A percentile compares a stretch with the other conserved stretches of the same genome.
Conservation (phyloP, 192 early-diverging fungal genomes). For the Gonapodya prolifera region DNA sequence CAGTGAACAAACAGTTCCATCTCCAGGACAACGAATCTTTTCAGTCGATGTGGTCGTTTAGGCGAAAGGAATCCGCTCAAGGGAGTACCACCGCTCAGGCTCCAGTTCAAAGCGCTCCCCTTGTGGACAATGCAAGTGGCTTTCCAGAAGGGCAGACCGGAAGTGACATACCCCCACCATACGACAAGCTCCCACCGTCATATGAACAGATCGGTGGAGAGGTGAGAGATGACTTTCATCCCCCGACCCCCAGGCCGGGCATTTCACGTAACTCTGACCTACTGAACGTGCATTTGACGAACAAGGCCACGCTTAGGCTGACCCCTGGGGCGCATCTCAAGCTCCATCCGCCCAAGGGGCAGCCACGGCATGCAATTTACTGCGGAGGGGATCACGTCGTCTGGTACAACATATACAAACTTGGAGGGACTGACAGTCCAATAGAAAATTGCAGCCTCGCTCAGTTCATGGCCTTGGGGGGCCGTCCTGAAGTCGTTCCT, state of each 20-base stretch:
- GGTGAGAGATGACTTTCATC: not conserved
- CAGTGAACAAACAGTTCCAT: too few species aligned
- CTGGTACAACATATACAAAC: not conserved
- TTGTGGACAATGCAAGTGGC: too few species aligned
- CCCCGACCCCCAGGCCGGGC: not conserved
- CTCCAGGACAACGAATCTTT: too few species aligned
- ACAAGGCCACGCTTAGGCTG: not conserved
- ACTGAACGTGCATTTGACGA: too few species aligned
- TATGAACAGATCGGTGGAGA: not conserved
- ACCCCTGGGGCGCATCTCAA: not conserved
- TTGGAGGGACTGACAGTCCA: not conserved
- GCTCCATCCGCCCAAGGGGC: not conserved
- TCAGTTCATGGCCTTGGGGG: not conserved
- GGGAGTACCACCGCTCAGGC: too few species aligned
- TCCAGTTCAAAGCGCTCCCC: too few species aligned
- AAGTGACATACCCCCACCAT: not conserved
- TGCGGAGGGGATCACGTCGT: not conserved
- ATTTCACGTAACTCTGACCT: not conserved
- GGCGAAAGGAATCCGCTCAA: too few species aligned
- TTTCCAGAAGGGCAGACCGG: too few species aligned
- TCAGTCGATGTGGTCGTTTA: too few species aligned
- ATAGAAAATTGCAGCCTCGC: not conserved
- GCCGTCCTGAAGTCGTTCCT: not conserved
- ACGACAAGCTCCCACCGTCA: not conserved
- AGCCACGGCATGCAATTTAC: not conserved